Conservation (phyloP, 2,329 filamentous ascomycete genomes). For the Aplosporella prunicola region DNA sequence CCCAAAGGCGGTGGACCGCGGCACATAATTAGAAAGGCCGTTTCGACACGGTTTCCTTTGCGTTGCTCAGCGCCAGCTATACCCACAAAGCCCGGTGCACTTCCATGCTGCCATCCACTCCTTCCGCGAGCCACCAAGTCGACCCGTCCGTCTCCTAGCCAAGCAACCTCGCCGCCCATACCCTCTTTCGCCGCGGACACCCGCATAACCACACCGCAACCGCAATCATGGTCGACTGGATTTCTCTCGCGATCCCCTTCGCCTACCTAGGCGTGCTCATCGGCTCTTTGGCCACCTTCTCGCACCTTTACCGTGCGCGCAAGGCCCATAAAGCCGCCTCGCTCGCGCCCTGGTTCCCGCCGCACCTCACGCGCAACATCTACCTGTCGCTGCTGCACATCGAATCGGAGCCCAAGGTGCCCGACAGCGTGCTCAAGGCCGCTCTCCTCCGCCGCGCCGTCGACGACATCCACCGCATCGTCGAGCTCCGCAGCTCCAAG, state of each 20-base stretch:
- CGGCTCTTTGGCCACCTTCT: conserved; percentile 85
- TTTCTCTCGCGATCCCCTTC: conserved; percentile 75
- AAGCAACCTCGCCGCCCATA: no score
- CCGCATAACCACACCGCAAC: not conserved
- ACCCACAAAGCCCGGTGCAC: conserved; percentile 4
- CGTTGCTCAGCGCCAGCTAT: no score
- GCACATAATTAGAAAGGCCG: no score
- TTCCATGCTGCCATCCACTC: conserved; percentile 2
- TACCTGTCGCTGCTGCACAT: conserved; percentile 89
- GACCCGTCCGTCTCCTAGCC: no score
- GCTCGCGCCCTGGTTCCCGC: conserved; percentile 87
- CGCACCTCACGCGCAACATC: conserved; percentile 84
- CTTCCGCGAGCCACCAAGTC: no score
- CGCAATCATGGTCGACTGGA: conserved; percentile 57
- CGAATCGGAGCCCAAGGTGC: conserved; percentile 55
- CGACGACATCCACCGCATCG: conserved; percentile 86
- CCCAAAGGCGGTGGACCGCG: no score
- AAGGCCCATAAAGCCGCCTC: conserved; percentile 72
- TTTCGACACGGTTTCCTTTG: no score
- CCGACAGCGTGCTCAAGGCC: conserved; percentile 77
- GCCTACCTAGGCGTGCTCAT: conserved; percentile 82
- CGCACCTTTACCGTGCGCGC: conserved; percentile 82
- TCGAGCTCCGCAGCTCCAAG: conserved; percentile 81
- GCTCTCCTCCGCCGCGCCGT: conserved; percentile 81
- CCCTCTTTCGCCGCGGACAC: not conserved